Evolutionary conservation across 2,329 filamentous ascomycete genomes (phyloP).

Genomic region (Chrysoporthe austroafricana): DNA sequence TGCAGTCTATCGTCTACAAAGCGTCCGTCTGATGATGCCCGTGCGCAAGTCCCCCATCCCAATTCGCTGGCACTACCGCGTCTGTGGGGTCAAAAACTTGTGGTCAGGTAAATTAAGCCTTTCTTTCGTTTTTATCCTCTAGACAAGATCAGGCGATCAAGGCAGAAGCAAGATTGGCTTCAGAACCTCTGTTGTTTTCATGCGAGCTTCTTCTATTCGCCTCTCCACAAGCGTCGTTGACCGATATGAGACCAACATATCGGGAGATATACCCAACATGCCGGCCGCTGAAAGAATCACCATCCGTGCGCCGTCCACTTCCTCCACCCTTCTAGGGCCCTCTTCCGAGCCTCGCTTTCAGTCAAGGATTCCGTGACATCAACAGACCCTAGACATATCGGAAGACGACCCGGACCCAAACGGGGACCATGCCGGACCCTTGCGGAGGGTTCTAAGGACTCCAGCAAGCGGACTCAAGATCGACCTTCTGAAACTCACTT

Average conservation of each 20-base stretch:
- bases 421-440: not conserved
- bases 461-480: slow-evolving; percentile 3
- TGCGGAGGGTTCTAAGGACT: not conserved
- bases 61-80: slow-evolving; percentile 2
- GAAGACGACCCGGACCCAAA: not conserved
- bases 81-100: not conserved
- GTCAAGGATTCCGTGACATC: not conserved
- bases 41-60: slow-evolving; percentile 1
- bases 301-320: not conserved
- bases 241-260: not conserved
- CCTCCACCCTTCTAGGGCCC: not conserved
- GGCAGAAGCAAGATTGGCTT: slow-evolving; percentile 1
- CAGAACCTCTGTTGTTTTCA: not conserved
- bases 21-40: slow-evolving; percentile 18
- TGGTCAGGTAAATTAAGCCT: slow-evolving; percentile 13
- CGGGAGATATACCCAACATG: not conserved
- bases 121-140: not conserved
- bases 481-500: slow-evolving; percentile 13
- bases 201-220: not conserved
- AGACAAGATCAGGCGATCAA: not conserved
- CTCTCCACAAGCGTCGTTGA: not conserved
- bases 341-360: not conserved
- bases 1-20: not conserved
- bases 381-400: not conserved
- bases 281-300: not conserved